Base-by-base conservation (phyloP, 345 rosid genomes). In the Toxicodendron radicans region DNA sequence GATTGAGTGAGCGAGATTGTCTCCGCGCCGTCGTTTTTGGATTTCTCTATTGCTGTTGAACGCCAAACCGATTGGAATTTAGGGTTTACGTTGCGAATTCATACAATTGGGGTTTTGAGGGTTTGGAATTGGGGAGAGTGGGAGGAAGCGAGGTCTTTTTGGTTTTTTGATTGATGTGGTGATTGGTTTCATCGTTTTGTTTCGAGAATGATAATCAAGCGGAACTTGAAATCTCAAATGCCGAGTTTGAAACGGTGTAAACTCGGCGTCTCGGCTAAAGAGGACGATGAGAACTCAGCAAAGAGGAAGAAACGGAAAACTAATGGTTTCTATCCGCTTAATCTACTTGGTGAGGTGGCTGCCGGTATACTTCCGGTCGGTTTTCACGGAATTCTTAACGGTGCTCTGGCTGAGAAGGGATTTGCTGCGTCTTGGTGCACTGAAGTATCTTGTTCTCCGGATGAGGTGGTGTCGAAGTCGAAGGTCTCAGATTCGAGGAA, bases 221-320 rank as follows among this genome's bases (percentile, higher is more conserved):
- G 97, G 45, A 88, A 86, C 71, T 74, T 96, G 83, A 96, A 93
- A 92, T 83, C 93, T 64, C 91, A 89, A 90, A 84, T 90, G 93
- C 97, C 88, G 88, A 81, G 93, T 81, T 78, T 87, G 51, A 93
- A 91, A 81, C 87, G 99, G 75, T 82, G 92, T 66, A 89, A 75
- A 58, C 82, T 81, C 82, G 82, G 85, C 21, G 83, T 72, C 78
- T 80, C 89, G 49, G 68, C 57, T 0, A 80, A 68, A 41, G 91
- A 85, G 14, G 88, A 87, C 63, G 92, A 84, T 16, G 90, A 81
- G 17, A 76, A 64, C 74, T 73, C 79, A 14, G 70, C 77, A 27
- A 54, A 75, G 73, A 72, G 82, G 75, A 92, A 89, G 88, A 95
- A 82, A 85, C 83, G 83, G 53, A 95, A 84, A 75, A 67, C 82